Evolutionary conservation across 257 asterid species (phyloP), one percentile per base, ranked within the genome.

Genomic region (Nicotiana otophora): DNA sequence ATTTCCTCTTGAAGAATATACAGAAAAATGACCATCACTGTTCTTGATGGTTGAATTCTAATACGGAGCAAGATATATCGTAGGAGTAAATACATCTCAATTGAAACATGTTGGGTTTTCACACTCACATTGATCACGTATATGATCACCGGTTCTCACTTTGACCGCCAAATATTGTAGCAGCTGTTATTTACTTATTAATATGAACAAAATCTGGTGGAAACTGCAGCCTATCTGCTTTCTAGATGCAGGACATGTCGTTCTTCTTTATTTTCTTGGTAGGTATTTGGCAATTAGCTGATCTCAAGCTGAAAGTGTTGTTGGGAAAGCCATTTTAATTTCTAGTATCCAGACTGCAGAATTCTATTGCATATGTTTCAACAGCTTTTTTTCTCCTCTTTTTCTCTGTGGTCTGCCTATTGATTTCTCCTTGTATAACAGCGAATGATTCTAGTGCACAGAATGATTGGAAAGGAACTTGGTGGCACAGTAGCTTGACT

Each of bases 401-500:
- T 77, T 80, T 30, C 20, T 65, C 28, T 64, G 57, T 83, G 82
- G 26, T 74, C 55, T 81, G 78, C 83, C 19, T 30, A 76, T 78
- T 78, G 31, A 69, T 69, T 53, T 75, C 5, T 81, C 84, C 84
- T 69, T 83, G 78, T 67, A 51, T 77, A 57, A 36, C 76, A 91
- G 92, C 86, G 34, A 90, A 90, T 72, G 93, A 90, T 75, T 84
- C 91, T 48, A 83, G 66, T 54, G 95, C 92, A 64, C 93, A 85
- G 46, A 91, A 91, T 86, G 91, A 91, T 81, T 91, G 95, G 95
- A 90, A 80, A 84, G 95, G 95, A 58, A 87, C 91, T 34, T 91
- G 95, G 95, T 91, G 95, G 95, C 94, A 91, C 84, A 90, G 86
- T 63, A 88, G 92, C 86, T 88, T 89, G 85, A 86, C 82, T 30